A percentile compares a stretch with the other conserved stretches of the same genome.
These are phyloP conservation scores for Aplosporella prunicola DNA, from an alignment of 2,329 filamentous ascomycete genomes.

Conservation along the genomic window DNA sequence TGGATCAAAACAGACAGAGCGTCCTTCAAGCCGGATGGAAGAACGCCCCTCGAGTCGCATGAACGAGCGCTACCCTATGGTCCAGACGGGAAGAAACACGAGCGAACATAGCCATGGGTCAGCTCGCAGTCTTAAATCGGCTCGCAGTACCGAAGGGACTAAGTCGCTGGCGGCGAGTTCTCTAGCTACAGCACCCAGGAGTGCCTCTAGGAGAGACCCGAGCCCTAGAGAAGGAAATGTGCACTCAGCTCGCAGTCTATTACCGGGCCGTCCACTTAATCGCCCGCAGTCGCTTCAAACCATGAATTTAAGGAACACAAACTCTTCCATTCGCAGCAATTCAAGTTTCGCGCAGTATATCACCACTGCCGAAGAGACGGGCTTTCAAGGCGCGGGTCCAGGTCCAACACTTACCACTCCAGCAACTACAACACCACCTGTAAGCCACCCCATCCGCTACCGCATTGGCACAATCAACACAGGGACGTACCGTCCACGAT, in stretches of 20 bases:
- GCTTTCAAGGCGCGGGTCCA: slow-evolving; percentile 5
- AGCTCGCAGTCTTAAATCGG: too few species aligned
- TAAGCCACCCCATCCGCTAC: slow-evolving; percentile 16
- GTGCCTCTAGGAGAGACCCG: too few species aligned
- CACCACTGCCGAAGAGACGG: slow-evolving; percentile 11
- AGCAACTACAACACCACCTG: slow-evolving; percentile 3
- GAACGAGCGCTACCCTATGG: slow-evolving; percentile 37
- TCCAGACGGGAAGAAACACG: slow-evolving; percentile 25
- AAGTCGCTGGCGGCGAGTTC: too few species aligned
- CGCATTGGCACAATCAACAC: slow-evolving; percentile 17
- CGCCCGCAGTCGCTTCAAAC: slow-evolving; percentile 10
- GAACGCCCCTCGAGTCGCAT: slow-evolving; percentile 25
- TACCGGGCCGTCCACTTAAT: slow-evolving; percentile 13
- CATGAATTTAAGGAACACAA: slow-evolving; percentile 16
- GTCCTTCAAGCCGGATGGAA: slow-evolving; percentile 11
- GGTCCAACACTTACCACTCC: not conserved
- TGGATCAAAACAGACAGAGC: too few species aligned
- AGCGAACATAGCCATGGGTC: too few species aligned
- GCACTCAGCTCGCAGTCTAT: too few species aligned
- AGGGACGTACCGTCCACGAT: slow-evolving; percentile 18
- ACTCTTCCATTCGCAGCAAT: slow-evolving; percentile 12
- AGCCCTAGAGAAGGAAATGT: too few species aligned
- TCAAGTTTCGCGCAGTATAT: slow-evolving; percentile 15
- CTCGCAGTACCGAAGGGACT: too few species aligned
- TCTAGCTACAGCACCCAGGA: too few species aligned